A percentile compares a stretch with the other conserved stretches of the same genome.
Conservation (phyloP, 31 red algal genomes). For the Endocladia muricata region DNA sequence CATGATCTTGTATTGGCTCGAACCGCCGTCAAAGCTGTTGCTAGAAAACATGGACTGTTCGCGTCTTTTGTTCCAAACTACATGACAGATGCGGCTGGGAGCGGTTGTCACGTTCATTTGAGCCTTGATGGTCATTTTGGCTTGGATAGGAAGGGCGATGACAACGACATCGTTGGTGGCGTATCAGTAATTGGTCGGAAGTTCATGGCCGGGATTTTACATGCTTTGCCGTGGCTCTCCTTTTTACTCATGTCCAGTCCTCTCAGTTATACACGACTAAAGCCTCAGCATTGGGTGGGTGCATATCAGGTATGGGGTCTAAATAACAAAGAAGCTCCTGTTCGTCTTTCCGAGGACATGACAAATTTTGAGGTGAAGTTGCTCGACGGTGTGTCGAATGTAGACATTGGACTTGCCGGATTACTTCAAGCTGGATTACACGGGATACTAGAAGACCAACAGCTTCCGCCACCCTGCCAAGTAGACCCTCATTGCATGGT, state of each 20-base stretch:
- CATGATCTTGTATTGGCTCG: slow-evolving; percentile 41
- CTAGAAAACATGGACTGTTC: slow-evolving; percentile 15
- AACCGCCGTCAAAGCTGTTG: slow-evolving; percentile 28
- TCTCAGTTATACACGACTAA: slow-evolving; percentile 28
- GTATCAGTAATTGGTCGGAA: slow-evolving; percentile 28
- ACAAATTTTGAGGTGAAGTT: slow-evolving; percentile 55
- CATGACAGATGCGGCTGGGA: slow-evolving; percentile 1
- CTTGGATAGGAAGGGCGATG: background rate
- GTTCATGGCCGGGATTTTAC: slow-evolving; percentile 56
- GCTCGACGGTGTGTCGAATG: slow-evolving; percentile 43
- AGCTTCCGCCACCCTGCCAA: slow-evolving; percentile 28
- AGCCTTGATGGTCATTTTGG: slow-evolving; percentile 58
- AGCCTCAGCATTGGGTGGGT: slow-evolving; percentile 49
- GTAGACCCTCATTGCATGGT: slow-evolving; percentile 30
- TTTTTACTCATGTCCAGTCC: slow-evolving; percentile 25
- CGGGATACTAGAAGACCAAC: background rate
- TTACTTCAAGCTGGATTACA: slow-evolving; percentile 2
- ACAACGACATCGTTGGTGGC: slow-evolving; percentile 12
- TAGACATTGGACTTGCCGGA: slow-evolving; percentile 28
- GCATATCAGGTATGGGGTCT: slow-evolving; percentile 63
- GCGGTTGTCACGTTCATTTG: slow-evolving; percentile 48
- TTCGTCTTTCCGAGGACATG: slow-evolving; percentile 39
- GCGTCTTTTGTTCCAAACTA: slow-evolving; percentile 44
- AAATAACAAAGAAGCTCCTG: slow-evolving; percentile 59
- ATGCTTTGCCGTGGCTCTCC: slow-evolving; percentile 41